Base-by-base conservation (phyloP, 2,329 filamentous ascomycete species). In the Didymella segeticola region DNA sequence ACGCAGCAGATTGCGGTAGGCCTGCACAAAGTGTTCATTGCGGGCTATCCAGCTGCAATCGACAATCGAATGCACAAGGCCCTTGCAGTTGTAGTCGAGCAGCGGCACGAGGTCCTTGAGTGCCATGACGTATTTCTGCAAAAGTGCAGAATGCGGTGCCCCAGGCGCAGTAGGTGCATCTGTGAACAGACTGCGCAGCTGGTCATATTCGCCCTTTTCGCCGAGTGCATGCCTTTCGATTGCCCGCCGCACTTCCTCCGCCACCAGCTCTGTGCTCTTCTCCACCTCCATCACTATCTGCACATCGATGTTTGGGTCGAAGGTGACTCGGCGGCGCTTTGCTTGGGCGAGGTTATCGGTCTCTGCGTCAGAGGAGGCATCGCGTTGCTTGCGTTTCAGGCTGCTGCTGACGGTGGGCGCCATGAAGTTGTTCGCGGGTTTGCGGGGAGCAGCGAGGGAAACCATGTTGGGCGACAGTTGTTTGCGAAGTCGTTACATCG, bases 41-140 rank as follows among this genome's bases (percentile, higher is more conserved):
- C 85, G 79, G 37, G 83, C 84, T 30, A 87, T 75, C 86, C 86
- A 88, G 63, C 82, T 79, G 56, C 83, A 83, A 57, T 82, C 77
- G 53, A 88, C 71, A 9, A 86, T 75, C 8, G 84, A 80, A 56
- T 83, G 77, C 29, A 87, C 84, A 11, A 88, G 73, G 34, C 82
- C 80, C 45, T 79, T 80, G 71, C 84, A 87, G 47, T 79, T 80
- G 53, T 80, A 79, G 60, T 83, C 79, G 43, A 88, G 76, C 43
- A 78, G 72, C 37, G 80, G 81, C 20, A 85, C 79, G 56, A 83
- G 81, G n/a, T 80, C 78, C 54, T 81, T 76, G 43, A 88, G 74
- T n/a, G 83, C 85, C 53, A 83, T 69, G 46, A 88, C 69, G 68
- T 88, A 85, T 65, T 85, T 82, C 59, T 78, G 81, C 47, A 88